A percentile compares a stretch with the other conserved stretches of the same genome.
Conservation (phyloP, 495 filamentous ascomycete genomes). For the Cladorrhinum samala region DNA sequence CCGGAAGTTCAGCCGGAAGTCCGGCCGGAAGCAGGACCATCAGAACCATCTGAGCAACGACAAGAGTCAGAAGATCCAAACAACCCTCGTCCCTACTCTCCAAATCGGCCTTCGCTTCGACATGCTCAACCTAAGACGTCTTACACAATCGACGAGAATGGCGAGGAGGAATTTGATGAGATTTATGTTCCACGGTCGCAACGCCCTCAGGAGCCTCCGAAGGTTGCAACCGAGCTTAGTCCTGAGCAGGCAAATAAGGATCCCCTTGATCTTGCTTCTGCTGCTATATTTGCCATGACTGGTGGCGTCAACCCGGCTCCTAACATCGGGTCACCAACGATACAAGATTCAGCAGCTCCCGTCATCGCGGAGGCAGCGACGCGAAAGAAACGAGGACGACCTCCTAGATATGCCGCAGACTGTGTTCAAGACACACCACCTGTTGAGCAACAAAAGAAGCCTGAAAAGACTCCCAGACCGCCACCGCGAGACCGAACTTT, state of each 20-base stretch:
- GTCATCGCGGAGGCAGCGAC: not conserved
- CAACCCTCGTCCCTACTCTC: constrained; percentile 19
- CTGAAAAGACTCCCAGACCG: constrained; percentile 5
- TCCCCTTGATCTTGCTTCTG: constrained; percentile 36
- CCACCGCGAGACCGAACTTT: constrained; percentile 15
- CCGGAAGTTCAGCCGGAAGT: not conserved
- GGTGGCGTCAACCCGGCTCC: not conserved
- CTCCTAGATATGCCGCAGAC: constrained; percentile 14
- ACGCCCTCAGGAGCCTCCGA: constrained; percentile 11
- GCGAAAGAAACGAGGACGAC: constrained; percentile 23
- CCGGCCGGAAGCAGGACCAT: not conserved
- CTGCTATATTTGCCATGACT: constrained; percentile 19
- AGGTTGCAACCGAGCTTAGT: constrained; percentile 12
- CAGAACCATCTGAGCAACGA: not conserved
- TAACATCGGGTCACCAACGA: not conserved
- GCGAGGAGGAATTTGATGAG: constrained; percentile 35
- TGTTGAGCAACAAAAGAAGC: not conserved
- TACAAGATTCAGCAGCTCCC: not conserved
- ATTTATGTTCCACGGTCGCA: constrained; percentile 23
- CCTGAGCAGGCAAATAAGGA: constrained; percentile 19
- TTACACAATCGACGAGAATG: constrained; percentile 34
- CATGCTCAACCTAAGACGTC: constrained; percentile 40
- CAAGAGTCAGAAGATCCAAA: constrained; percentile 8
- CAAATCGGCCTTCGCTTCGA: constrained; percentile 34
- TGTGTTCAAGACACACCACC: not conserved